Evolutionary conservation across 176 grass and related monocot genomes (phyloP).

Genomic region (Tuctoria greenei): DNA sequence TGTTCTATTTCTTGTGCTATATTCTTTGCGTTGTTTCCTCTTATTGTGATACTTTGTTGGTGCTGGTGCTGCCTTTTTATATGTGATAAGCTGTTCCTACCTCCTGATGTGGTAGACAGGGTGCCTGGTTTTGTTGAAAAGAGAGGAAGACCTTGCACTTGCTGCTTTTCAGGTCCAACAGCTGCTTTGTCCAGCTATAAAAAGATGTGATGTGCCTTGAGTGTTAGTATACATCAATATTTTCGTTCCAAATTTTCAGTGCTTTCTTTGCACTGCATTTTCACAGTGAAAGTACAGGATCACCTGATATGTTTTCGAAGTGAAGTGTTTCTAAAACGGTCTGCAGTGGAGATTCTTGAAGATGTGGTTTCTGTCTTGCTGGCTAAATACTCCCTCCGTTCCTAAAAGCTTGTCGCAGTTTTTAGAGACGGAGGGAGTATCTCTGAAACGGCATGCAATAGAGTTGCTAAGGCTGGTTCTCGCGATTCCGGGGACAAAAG

Average conservation of each 20-base stretch:
- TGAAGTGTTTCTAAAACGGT: not conserved
- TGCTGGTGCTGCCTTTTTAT: not conserved
- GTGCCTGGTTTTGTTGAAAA: slow-evolving; percentile 27
- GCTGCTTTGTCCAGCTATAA: not conserved
- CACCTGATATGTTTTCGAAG: not conserved
- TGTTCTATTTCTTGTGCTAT: not conserved
- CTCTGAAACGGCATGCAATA: not conserved
- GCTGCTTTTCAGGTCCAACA: not conserved
- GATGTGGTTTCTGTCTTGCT: not conserved
- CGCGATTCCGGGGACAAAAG: too few species aligned
- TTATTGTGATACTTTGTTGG: not conserved
- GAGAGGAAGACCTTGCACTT: not conserved
- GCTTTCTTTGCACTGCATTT: not conserved
- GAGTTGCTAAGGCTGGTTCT: not conserved
- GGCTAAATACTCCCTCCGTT: not conserved
- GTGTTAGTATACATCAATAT: not conserved
- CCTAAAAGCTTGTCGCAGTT: too few species aligned
- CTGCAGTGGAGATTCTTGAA: not conserved
- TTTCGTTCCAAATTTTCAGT: not conserved
- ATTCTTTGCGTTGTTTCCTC: not conserved
- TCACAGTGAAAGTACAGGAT: not conserved
- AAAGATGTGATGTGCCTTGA: not conserved
- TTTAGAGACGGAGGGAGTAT: too few species aligned
- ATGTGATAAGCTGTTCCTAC: not conserved
- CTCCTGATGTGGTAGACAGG: not conserved